phyloP scores from a whole-genome alignment of 805 yeast species.

The Candida rishiriensis region DNA sequence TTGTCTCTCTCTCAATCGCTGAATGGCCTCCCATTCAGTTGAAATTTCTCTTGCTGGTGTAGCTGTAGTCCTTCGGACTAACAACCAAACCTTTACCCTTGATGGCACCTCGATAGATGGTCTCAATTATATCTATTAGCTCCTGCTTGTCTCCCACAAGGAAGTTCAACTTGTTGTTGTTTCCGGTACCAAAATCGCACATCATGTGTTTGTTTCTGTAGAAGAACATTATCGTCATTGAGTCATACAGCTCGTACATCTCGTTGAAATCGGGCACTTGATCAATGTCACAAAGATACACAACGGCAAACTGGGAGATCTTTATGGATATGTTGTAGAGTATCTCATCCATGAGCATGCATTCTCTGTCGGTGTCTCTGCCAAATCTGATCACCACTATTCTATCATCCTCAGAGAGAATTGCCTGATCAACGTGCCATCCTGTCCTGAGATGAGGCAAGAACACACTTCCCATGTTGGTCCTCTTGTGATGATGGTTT shows the following conservation, averaged over 20 bases:
- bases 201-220: conserved; percentile 92
- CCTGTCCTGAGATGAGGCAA: conserved; percentile 78
- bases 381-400: conserved; percentile 90
- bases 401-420: conserved; percentile 82
- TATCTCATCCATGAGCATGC: conserved; percentile 88
- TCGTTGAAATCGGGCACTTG: conserved; percentile 87
- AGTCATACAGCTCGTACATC: conserved; percentile 88
- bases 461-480: conserved; percentile 73
- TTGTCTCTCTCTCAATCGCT: not conserved
- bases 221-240: conserved; percentile 91
- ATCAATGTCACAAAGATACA: conserved; percentile 84
- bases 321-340: conserved; percentile 76
- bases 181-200: conserved; percentile 98
- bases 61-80: conserved; percentile 70
- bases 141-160: conserved; percentile 77
- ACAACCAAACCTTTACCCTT: conserved; percentile 91
- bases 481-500: no score
- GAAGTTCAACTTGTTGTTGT: conserved; percentile 90
- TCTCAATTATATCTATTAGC: conserved; percentile 84
- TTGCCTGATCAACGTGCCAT: conserved; percentile 98
- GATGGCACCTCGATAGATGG: conserved; percentile 83
- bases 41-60: conserved; percentile 16
- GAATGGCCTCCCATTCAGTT: not conserved
- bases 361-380: conserved; percentile 64
- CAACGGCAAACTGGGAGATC: conserved; percentile 80